A percentile compares a stretch with the other conserved stretches of the same genome.
Evolutionary conservation across 78 protist genomes (phyloP).

Genomic region (Andalucia godoyi): DNA sequence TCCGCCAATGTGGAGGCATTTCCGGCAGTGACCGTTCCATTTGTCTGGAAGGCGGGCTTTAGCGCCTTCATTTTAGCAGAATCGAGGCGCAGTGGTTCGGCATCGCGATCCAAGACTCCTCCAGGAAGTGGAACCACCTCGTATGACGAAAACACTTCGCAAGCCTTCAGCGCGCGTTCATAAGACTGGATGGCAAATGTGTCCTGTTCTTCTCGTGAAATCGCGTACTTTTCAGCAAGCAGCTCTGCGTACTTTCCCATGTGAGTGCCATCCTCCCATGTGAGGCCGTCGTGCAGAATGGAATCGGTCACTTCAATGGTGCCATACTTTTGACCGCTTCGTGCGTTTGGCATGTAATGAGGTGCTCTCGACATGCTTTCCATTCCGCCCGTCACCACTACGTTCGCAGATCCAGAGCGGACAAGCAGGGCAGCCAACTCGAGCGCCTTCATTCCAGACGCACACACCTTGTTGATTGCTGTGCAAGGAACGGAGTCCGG

Average conservation of each 20-base stretch:
- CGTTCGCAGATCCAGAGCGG: constrained; percentile 21
- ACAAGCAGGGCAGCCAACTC: constrained; percentile 5
- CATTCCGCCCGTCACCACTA: constrained; percentile 21
- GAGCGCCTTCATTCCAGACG: constrained; percentile 17
- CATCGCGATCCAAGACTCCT: constrained; percentile 51
- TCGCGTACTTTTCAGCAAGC: constrained; percentile 14
- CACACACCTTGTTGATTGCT: constrained; percentile 19
- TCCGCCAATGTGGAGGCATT: constrained; percentile 29
- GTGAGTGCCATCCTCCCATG: constrained; percentile 76
- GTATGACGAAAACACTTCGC: not conserved
- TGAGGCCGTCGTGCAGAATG: too few relatives aligned
- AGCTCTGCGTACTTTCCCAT: constrained; percentile 58
- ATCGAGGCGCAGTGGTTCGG: constrained; percentile 38
- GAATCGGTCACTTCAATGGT: too few relatives aligned
- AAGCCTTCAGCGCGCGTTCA: constrained; percentile 23
- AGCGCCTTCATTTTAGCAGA: constrained; percentile 43
- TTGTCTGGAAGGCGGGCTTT: constrained; percentile 60
- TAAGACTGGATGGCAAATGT: constrained; percentile 25
- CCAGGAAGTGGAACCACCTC: not conserved
- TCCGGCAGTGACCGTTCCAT: constrained; percentile 35
- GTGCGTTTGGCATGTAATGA: not conserved
- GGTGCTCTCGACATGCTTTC: constrained; percentile 32
- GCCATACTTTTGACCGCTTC: not conserved
- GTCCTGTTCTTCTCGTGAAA: constrained; percentile 40
- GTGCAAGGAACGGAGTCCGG: constrained; percentile 18